phyloP scores from a whole-genome alignment of 352 stramenopile genomes.

The Phytopythium cucurbitacearum region DNA sequence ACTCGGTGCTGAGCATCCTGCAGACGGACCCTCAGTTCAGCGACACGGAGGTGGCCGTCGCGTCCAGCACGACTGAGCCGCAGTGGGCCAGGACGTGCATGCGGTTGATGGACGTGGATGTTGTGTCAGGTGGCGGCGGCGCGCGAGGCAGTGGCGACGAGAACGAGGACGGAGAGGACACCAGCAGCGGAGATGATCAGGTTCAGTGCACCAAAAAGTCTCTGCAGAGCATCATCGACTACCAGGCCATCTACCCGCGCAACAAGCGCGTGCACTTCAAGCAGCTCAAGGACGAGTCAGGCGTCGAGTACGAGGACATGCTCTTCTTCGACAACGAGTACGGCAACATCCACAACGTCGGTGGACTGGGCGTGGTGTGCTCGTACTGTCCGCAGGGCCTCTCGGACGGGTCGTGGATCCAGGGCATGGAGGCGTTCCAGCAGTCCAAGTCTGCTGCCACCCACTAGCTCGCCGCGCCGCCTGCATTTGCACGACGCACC shows the following conservation, averaged over 20 bases:
- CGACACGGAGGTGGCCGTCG: constrained; percentile 53
- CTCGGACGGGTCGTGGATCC: constrained; percentile 52
- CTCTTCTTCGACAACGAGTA: constrained; percentile 96
- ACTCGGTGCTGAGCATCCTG: constrained; percentile 67
- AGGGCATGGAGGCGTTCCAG: constrained; percentile 73
- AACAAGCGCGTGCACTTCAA: constrained; percentile 92
- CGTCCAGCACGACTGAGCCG: constrained; percentile 69
- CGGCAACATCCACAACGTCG: constrained; percentile 73
- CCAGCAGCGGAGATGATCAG: no score
- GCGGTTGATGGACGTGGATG: constrained; percentile 55
- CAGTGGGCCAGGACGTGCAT: constrained; percentile 79
- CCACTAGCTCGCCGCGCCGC: background rate
- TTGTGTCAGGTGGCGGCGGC: constrained; percentile 8
- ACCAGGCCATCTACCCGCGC: constrained; percentile 78
- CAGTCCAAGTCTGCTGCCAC: constrained; percentile 20
- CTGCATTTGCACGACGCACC: no score
- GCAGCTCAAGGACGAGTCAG: constrained; percentile 84
- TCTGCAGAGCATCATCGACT: constrained; percentile 63
- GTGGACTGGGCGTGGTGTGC: constrained; percentile 65
- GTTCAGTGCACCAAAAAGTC: constrained; percentile 18
- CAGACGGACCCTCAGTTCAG: constrained; percentile 63
- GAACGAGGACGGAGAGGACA: background rate
- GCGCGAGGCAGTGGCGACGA: constrained; percentile 1
- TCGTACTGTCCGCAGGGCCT: constrained; percentile 78
- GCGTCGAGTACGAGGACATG: constrained; percentile 92